Percentiles rank a stretch among this genome's conserved stretches.
These are phyloP conservation scores for Cyclostephanos tholiformis DNA, from an alignment of 108 stramenopile species.

Conservation along the genomic window DNA sequence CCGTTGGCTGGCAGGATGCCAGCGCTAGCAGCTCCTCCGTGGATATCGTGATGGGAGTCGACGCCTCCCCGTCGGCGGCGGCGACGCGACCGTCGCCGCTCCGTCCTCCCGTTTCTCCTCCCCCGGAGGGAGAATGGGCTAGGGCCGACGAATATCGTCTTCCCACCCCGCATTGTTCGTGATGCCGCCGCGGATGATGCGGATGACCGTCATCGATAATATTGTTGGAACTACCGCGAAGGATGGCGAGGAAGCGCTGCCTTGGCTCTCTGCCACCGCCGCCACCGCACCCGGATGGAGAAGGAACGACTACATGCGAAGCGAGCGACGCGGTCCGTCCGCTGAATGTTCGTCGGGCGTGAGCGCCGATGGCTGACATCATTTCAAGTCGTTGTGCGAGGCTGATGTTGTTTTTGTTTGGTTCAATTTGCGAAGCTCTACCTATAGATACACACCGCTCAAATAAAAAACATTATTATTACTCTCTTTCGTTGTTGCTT, in stretches of 20 bases:
- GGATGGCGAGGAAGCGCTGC: neutral
- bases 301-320: neutral
- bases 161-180: neutral
- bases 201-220: neutral
- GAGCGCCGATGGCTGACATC: slow-evolving; percentile 4
- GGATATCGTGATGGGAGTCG: slow-evolving; percentile 27
- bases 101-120: neutral
- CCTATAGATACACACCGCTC: too few relatives aligned
- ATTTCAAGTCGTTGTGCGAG: neutral
- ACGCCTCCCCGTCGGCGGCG: neutral
- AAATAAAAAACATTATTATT: too few relatives aligned
- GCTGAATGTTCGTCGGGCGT: slow-evolving; percentile 1
- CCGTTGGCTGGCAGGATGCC: slow-evolving; percentile 78
- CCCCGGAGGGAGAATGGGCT: neutral
- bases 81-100: too few relatives aligned
- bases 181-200: neutral
- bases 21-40: slow-evolving; percentile 72
- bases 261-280: neutral
- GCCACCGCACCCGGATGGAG: neutral
- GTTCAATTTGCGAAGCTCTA: too few relatives aligned
- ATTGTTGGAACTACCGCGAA: neutral
- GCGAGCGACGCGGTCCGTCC: neutral
- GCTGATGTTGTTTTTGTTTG: too few relatives aligned
- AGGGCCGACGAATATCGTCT: neutral
- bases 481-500: too few relatives aligned